Evolutionary conservation across 2,329 filamentous ascomycete species (phyloP), one percentile per base, ranked within the genome.

Genomic region (Nannizziopsis barbatae): DNA sequence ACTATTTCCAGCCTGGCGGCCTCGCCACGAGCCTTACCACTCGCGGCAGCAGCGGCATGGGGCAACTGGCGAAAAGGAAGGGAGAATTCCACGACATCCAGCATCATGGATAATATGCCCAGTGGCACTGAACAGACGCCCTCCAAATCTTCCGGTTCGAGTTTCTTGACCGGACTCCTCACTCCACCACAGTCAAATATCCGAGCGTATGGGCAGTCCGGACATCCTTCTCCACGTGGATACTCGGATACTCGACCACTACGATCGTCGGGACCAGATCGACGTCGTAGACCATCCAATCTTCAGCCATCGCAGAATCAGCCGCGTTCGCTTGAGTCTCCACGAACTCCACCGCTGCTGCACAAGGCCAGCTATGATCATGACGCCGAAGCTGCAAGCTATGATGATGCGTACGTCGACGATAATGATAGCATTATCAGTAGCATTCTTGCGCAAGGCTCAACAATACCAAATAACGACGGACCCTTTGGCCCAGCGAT

Each of bases 11-110:
- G 79, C 55, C 80, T 89, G 54, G 83, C 86, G 9, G 80, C 83
- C 4, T 84, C 86, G 1, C 90, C 89, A 3, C 81, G 87, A 30
- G 83, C 68, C 6, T 59, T 94, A 12, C 86, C 86, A 5, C 83
- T 94, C 62, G 84, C 83, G 3, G 83, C 95, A 18, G 86, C 87
- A n/a, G 87, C 88, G n/a, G 90, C 88, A n/a, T 94, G 89, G 79
- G 89, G 87, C 41, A 95, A 83, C 65, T 95, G 90, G 90, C 82
- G 89, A 45, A 90, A 84, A 62, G 78, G 76, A 12, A 75, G 73
- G 57, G 76, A 78, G 49, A 68, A 68, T 5, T 67, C 69, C 12
- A 45, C 72, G 33, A 68, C 66, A 44, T 71, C 75, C 27, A 11
- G 42, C 9, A 65, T 65, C 1, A 52, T 62, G 8, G 61, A 58